These are phyloP conservation scores for Dipteronia sinensis DNA, from an alignment of 345 rosid species.

Conservation along the genomic window DNA sequence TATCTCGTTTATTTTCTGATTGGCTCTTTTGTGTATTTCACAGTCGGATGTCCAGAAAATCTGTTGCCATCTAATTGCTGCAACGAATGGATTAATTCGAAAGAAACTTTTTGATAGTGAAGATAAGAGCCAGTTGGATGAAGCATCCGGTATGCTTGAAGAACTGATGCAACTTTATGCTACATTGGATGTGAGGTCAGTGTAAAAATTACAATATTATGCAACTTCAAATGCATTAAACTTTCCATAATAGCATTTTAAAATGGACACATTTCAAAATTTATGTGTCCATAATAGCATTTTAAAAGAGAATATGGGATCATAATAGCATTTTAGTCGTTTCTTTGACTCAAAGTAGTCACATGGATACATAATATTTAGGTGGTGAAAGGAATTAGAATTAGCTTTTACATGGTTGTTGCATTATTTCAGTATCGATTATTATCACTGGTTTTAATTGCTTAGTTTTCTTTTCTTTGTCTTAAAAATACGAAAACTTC, in stretches of 20 bases:
- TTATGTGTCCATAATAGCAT: too few relatives aligned
- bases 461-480: too few relatives aligned
- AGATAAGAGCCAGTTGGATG: not conserved
- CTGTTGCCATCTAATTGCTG: constrained; percentile 17
- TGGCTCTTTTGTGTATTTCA: not conserved
- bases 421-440: too few relatives aligned
- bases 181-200: constrained; percentile 22
- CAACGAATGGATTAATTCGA: not conserved
- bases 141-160: constrained; percentile 4
- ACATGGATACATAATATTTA: too few relatives aligned
- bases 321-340: too few relatives aligned
- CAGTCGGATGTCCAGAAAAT: constrained; percentile 20
- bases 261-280: too few relatives aligned
- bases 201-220: not conserved
- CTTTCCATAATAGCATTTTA: too few relatives aligned
- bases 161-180: constrained; percentile 23
- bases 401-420: not conserved
- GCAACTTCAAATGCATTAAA: not conserved
- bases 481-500: not conserved
- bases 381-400: not conserved
- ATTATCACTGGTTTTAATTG: not conserved
- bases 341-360: not conserved
- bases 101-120: not conserved
- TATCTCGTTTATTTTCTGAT: not conserved
- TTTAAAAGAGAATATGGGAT: too few relatives aligned